These are phyloP conservation scores for Arachnomyces sp. DNA, from an alignment of 2,329 filamentous ascomycete genomes.

Conservation along the genomic window DNA sequence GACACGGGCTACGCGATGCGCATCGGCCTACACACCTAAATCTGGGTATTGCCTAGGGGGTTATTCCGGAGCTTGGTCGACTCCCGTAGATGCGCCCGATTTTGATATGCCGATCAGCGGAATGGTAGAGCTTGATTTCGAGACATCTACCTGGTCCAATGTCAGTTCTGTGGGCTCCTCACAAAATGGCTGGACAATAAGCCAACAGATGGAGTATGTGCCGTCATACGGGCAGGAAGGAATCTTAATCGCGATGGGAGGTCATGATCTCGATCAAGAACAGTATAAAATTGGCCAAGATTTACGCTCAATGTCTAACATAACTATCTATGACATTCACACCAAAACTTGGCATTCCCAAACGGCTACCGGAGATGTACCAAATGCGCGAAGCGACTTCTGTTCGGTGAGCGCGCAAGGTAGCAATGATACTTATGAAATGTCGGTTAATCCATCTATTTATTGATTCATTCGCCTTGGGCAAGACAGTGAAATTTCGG, in stretches of 20 bases:
- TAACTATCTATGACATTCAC: slow-evolving; percentile 12
- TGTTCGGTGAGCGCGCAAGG: slow-evolving; percentile 7
- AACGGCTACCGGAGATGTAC: slow-evolving; percentile 8
- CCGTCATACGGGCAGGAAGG: slow-evolving; percentile 10
- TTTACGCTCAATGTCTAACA: slow-evolving; percentile 12
- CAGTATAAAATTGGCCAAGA: background rate
- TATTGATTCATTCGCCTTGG: too few species aligned
- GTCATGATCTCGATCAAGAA: background rate
- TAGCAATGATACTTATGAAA: background rate
- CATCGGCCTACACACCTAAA: slow-evolving; percentile 5
- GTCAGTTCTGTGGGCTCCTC: slow-evolving; percentile 7
- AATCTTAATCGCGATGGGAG: slow-evolving; percentile 11
- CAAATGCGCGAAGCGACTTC: slow-evolving; percentile 7
- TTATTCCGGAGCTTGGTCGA: slow-evolving; percentile 6
- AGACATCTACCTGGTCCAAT: slow-evolving; percentile 9
- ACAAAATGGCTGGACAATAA: slow-evolving; percentile 7
- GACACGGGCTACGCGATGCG: background rate
- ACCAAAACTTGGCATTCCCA: slow-evolving; percentile 11
- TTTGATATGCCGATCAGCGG: slow-evolving; percentile 4
- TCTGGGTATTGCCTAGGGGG: slow-evolving; percentile 4
- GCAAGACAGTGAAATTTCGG: background rate
- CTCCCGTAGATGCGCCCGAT: slow-evolving; percentile 5
- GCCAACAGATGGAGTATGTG: slow-evolving; percentile 6
- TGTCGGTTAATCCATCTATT: background rate
- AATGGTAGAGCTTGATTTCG: slow-evolving; percentile 9